Evolutionary conservation across 2,329 filamentous ascomycete species (phyloP), one percentile per base, ranked within the genome.

Genomic region (Alternaria tenuissima): DNA sequence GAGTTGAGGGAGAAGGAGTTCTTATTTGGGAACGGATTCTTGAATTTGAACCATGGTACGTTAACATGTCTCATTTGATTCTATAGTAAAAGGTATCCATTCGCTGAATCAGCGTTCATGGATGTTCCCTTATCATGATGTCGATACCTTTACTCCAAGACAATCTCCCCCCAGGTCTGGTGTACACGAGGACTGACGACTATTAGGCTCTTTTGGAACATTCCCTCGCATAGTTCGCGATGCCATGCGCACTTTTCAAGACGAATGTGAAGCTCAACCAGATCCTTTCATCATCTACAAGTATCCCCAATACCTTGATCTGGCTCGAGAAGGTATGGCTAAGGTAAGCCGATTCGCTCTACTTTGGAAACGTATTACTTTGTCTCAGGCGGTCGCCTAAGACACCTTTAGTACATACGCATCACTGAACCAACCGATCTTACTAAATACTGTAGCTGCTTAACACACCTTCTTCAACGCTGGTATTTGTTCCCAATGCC

Each of bases 401-500:
- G 1, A 26, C 16, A 12, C 46, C 32, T 49, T 0, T 24, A 28
- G 1, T 26, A 1, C 4, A 24, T 0, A 18, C 9, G 16, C 6
- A 24, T 9, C 22, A 4, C 3, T 28, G 24, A 36, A 20, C 20
- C 18, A 34, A n/a, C 5, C n/a, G 1, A 7, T 49, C 4, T 22
- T 2, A 24, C 43, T 49, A 43, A 81, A 81, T 16, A n/a, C 20
- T 22, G 16, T 16, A 69, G 24, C 71, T 92, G 22, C 81, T 97
- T 61, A 86, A 91, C 61, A 89, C 86, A 0, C 88, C 89, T 0
- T 73, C 82, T 1, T 83, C 89, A 9, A 88, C 89, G 9, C 81
- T 91, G 39, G 93, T 96, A 1, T 89, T 96, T 65, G 88, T 96
- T 1, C 82, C 86, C 58, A 97, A 97, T 75, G 92, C 93, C 12